Base-by-base conservation (phyloP, 257 asterid genomes). In the Primulina tabacum region DNA sequence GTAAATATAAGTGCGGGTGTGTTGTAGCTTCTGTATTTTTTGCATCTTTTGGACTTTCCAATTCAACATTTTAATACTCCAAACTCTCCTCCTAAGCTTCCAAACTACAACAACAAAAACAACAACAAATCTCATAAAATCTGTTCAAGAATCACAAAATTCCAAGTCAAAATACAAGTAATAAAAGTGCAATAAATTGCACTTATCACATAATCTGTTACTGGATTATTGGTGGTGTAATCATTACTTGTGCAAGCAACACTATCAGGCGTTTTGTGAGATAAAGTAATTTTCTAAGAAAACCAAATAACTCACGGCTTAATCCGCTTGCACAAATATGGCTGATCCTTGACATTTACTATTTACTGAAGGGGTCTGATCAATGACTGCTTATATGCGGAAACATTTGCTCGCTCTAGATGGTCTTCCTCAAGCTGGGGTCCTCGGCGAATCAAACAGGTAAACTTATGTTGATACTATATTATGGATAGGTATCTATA, bases 381-480 rank as follows among this genome's bases (percentile, higher is more conserved):
- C 63, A 84, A 93, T 83, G 98, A 93, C 60, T 67, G 89, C 72
- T 80, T 89, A 65, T 90, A 86, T 75, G 98, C 97, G 62, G 98
- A 93, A 87, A 64, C 90, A 67, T 87, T 71, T 86, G 77, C 94
- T 37, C 89, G 86, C 55, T 89, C 98, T 64, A 84, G 96, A 82
- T 93, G 97, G 96, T 82, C 96, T 73, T 87, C 98, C 76, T 89
- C 89, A 65, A 85, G 89, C 78, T 93, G 98, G 97, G 97, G 98
- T 43, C 98, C 97, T 62, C 77, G 87, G 18, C 86, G 97, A 77
- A 90, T 93, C 69, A 93, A 72, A 76, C 94, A 80, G 71, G 98
- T 92, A 83, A 86, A 63, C 43, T 30, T 72, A 73, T 62, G 74
- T 77, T 60, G 62, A 29, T 68, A 7, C 62, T 69, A 50, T 32